A percentile compares a stretch with the other conserved stretches of the same genome.
phyloP scores from a whole-genome alignment of 1,139 yeast species.

The Zhuliangozyma parablackwelliae region DNA sequence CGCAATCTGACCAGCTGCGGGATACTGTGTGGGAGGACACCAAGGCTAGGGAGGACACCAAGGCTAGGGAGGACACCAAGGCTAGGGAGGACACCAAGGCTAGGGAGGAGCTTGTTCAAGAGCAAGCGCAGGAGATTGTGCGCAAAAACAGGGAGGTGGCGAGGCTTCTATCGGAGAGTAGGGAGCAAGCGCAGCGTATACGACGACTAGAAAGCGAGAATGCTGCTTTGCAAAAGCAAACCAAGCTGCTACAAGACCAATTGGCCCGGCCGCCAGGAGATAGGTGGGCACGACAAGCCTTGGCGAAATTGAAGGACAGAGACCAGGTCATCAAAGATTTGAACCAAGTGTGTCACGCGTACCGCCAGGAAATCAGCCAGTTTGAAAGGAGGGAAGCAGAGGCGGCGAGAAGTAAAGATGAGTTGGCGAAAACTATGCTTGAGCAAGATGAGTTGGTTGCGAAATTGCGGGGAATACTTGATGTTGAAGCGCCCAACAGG shows the following conservation, averaged over 20 bases:
- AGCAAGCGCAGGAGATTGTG: constrained; percentile 1
- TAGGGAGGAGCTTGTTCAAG: constrained; percentile 2
- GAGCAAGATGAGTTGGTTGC: constrained; percentile 22
- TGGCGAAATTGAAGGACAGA: constrained; percentile 15
- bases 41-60: too few species aligned
- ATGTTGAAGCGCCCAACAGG: constrained; percentile 2
- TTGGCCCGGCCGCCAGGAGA: constrained; percentile 6
- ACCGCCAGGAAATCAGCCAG: constrained; percentile 16
- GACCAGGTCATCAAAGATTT: constrained; percentile 18
- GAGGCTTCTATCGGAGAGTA: constrained; percentile 1
- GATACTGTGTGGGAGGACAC: too few species aligned
- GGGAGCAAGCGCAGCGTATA: constrained; percentile 10
- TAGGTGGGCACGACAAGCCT: constrained; percentile 1
- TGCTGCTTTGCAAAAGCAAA: constrained; percentile 16
- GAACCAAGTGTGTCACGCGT: constrained; percentile 20
- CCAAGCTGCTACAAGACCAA: constrained; percentile 18
- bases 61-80: constrained; percentile 2
- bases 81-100: neutral
- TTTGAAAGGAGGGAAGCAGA: constrained; percentile 13
- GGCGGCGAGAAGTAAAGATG: constrained; percentile 15
- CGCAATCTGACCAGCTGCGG: neutral
- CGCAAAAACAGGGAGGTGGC: constrained; percentile 1
- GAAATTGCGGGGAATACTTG: constrained; percentile 17
- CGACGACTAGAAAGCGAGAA: constrained; percentile 18
- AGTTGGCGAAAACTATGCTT: constrained; percentile 8